Evolutionary conservation across 2,329 filamentous ascomycete genomes (phyloP).

Genomic region (Exophiala mesophila): DNA sequence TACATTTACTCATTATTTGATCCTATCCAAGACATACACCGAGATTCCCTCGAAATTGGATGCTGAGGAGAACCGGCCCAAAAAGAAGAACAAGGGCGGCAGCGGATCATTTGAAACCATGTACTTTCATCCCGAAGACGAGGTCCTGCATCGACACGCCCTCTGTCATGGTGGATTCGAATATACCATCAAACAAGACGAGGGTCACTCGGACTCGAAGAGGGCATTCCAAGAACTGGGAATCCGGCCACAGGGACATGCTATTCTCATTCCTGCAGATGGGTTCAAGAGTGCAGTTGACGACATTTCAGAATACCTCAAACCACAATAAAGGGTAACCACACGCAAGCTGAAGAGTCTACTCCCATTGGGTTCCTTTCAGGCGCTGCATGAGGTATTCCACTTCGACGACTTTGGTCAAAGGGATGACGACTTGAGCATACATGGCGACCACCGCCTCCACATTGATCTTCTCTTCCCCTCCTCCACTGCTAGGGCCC

Average conservation of each 20-base stretch:
- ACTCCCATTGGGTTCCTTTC: slow-evolving; percentile 49
- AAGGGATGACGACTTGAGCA: slow-evolving; percentile 82
- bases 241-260: slow-evolving; percentile 73
- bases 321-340: slow-evolving; percentile 34
- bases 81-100: slow-evolving; percentile 62
- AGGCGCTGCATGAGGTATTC: slow-evolving; percentile 96
- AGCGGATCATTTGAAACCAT: slow-evolving; percentile 56
- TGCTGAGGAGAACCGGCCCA: slow-evolving; percentile 55
- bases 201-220: slow-evolving; percentile 83
- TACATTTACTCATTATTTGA: slow-evolving; percentile 85
- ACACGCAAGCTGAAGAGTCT: slow-evolving; percentile 11
- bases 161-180: slow-evolving; percentile 65
- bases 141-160: slow-evolving; percentile 75
- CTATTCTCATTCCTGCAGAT: slow-evolving; percentile 77
- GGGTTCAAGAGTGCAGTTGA: slow-evolving; percentile 74
- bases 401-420: slow-evolving; percentile 98
- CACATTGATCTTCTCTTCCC: slow-evolving; percentile 72
- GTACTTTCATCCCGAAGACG: slow-evolving; percentile 96
- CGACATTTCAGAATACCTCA: slow-evolving; percentile 70
- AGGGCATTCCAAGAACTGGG: slow-evolving; percentile 91
- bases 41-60: slow-evolving; percentile 81
- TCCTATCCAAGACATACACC: slow-evolving; percentile 86
- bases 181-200: slow-evolving; percentile 72
- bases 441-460: slow-evolving; percentile 91
- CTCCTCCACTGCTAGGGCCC: slow-evolving; percentile 37